phyloP scores from a whole-genome alignment of 2,329 filamentous ascomycete genomes.

The Capronia coronata region DNA sequence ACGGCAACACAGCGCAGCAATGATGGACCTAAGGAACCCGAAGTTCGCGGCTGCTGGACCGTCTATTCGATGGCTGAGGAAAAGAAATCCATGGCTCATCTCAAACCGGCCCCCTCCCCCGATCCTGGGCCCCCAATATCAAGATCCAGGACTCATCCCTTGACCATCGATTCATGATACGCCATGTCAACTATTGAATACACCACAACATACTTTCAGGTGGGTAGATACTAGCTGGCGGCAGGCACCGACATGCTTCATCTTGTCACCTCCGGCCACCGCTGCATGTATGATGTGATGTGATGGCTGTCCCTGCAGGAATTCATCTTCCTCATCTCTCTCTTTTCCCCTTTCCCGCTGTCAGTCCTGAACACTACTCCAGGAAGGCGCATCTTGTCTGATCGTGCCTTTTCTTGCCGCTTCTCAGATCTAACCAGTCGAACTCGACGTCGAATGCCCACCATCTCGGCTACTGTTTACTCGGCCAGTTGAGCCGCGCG shows the following conservation, averaged over 20 bases:
- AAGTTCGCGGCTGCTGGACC: too few species aligned
- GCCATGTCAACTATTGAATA: neutral
- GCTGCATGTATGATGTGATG: neutral
- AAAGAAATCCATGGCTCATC: too few species aligned
- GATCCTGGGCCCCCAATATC: too few species aligned
- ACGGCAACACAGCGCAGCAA: neutral
- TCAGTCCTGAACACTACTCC: neutral
- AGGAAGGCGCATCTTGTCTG: neutral
- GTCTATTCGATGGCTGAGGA: too few species aligned
- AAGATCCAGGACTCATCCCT: neutral
- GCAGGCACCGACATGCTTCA: neutral
- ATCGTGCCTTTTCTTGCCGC: neutral
- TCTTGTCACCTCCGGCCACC: neutral
- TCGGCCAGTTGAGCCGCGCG: neutral
- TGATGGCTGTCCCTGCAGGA: neutral
- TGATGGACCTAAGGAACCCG: too few species aligned
- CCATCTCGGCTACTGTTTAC: neutral
- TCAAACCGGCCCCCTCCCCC: too few species aligned
- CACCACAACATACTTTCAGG: constrained; percentile 2
- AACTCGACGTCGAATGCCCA: too few species aligned
- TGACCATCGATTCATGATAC: neutral
- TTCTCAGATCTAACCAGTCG: neutral
- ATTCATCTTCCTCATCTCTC: neutral
- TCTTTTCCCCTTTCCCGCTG: neutral
- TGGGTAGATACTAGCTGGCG: constrained; percentile 3